Base-by-base conservation (phyloP, 768 basidiomycete genomes). In the Leccinum aurantiacum region DNA sequence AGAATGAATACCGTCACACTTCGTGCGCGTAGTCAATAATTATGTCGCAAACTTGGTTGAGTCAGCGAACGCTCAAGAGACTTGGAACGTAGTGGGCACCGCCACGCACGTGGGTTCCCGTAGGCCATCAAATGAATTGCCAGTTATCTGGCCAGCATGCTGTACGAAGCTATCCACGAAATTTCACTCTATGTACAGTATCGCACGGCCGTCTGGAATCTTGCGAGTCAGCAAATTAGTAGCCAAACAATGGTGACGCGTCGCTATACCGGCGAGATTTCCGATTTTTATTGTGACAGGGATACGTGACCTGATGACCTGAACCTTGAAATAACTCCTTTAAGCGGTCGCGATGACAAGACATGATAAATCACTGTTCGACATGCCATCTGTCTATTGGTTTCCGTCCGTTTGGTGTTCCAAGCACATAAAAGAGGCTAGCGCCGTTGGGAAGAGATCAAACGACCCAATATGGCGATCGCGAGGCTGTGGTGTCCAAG, bases 401-500 rank as follows among this genome's bases (percentile, higher is more conserved):
- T 29, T 54, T n/a, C 60, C 58, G 33, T 37, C 52, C 24, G 51
- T 7, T 46, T 60, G 57, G 37, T 38, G 17, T 50, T 46, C 10
- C 56, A 48, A 22, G 19, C 37, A 22, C 48, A 31, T 47, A 48
- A 58, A 53, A 53, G 22, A 27, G 49, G 25, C 15, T 48, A 41
- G 54, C 46, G 56, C 25, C 48, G 53, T 53, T 58, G 53, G 51
- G 17, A 60, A 49, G 48, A 46, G 14, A 25, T 31, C 57, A 24
- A n/a, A 46, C 19, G 35, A 48, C 56, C 47, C 41, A 54, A 65
- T 56, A 22, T 15, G 49, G 65, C 19, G 19, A 57, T 53, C 24
- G n/a, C n/a, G 55, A 60, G 62, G 69, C 69, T 71, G 70, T 72
- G 69, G 25, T 62, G 38, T 70, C 68, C 70, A 6, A 64, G 70